Evolutionary conservation across 2,329 filamentous ascomycete species (phyloP).

Genomic region (Aspergillus neoniger): DNA sequence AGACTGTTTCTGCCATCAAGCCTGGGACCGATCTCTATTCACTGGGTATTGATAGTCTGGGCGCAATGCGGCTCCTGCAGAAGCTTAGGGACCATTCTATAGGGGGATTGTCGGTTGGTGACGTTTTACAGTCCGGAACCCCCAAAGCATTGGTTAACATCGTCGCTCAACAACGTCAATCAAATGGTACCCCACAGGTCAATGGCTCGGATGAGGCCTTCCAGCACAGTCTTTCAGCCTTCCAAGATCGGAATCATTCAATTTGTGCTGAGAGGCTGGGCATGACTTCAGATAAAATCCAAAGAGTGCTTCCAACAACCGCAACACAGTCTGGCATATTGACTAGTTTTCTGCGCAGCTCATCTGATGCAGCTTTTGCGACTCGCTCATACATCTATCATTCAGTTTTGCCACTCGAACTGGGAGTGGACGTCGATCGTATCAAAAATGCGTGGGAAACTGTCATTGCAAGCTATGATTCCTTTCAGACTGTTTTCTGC

Average conservation of each 20-base stretch:
- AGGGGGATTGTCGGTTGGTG: conserved; percentile 26
- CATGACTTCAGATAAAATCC: conserved; percentile 22
- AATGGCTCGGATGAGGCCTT: not conserved
- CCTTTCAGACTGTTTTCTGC: conserved; percentile 38
- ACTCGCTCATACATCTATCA: conserved; percentile 37
- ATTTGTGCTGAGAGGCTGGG: conserved; percentile 23
- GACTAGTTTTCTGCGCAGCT: conserved; percentile 34
- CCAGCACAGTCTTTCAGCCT: conserved; percentile 16
- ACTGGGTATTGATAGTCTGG: conserved; percentile 39
- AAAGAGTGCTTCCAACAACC: conserved; percentile 36
- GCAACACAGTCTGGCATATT: conserved; percentile 40
- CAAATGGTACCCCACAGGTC: not conserved
- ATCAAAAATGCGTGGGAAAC: conserved; percentile 29
- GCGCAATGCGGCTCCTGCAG: conserved; percentile 38
- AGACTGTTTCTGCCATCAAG: conserved; percentile 17
- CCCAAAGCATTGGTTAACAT: conserved; percentile 25
- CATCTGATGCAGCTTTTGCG: conserved; percentile 12
- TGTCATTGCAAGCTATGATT: conserved; percentile 31
- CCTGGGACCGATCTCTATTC: conserved; percentile 24
- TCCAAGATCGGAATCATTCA: conserved; percentile 20
- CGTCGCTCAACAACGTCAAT: conserved; percentile 12
- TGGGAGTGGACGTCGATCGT: conserved; percentile 22
- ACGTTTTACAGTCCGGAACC: conserved; percentile 33
- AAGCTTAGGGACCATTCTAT: conserved; percentile 31
- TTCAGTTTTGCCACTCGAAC: conserved; percentile 29